Evolutionary conservation across 345 rosid species (phyloP).

Genomic region (Jatropha curcas): DNA sequence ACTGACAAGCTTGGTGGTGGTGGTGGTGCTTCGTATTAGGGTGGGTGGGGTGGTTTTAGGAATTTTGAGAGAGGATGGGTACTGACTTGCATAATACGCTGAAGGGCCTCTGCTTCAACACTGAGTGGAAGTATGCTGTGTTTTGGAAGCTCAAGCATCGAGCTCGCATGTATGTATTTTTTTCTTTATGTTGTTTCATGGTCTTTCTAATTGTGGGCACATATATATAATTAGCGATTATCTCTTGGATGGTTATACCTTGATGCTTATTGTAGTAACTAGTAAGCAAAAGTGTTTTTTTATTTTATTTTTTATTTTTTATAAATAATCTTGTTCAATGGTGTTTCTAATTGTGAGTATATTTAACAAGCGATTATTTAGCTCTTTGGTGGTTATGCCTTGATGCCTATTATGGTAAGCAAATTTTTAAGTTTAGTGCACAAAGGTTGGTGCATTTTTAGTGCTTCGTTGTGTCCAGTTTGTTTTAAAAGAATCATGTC

Average conservation of each 20-base stretch:
- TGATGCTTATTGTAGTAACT: not conserved
- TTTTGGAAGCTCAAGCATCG: conserved; percentile 84
- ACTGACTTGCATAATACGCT: conserved; percentile 55
- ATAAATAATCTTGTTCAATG: not conserved
- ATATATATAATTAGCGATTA: too few relatives aligned
- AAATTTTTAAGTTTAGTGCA: not conserved
- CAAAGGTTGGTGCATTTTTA: not conserved
- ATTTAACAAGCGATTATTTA: not conserved
- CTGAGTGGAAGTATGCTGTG: conserved; percentile 82
- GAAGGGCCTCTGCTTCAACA: conserved; percentile 72
- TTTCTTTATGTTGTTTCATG: not conserved
- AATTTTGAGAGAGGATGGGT: conserved; percentile 42
- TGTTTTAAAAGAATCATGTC: not conserved
- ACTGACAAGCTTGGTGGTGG: conserved; percentile 20
- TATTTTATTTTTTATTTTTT: too few relatives aligned
- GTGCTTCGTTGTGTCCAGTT: conserved; percentile 4
- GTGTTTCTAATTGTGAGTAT: not conserved
- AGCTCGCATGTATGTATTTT: conserved; percentile 80
- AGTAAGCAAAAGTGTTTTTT: too few relatives aligned
- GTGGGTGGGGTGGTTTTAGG: conserved; percentile 23
- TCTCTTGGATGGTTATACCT: not conserved
- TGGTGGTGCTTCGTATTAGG: conserved; percentile 22
- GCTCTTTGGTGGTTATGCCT: not conserved
- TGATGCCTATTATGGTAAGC: not conserved
- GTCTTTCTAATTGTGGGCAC: not conserved